Evolutionary conservation across 495 filamentous ascomycete species (phyloP).

Genomic region (Tuber microsphaerosporum): DNA sequence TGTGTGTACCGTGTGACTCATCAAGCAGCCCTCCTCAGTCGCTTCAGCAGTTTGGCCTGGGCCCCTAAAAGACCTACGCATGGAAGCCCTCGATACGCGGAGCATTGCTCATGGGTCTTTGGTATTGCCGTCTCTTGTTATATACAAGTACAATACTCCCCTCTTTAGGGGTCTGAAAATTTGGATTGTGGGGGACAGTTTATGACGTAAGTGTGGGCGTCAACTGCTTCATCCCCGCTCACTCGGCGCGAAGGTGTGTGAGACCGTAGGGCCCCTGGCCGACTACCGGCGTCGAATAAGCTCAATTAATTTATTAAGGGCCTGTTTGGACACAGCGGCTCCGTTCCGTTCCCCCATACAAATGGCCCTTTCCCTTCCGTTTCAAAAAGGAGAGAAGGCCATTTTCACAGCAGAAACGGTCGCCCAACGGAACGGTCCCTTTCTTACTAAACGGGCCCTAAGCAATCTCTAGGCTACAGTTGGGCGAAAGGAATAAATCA

Average conservation of each 20-base stretch:
- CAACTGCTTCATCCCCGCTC: slow-evolving; percentile 34
- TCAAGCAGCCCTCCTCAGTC: background rate
- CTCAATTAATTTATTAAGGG: background rate
- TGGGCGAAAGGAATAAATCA: background rate
- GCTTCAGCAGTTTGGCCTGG: background rate
- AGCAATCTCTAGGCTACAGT: background rate
- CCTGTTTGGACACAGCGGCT: no score
- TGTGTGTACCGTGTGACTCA: background rate
- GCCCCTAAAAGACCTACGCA: background rate
- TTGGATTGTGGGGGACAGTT: background rate
- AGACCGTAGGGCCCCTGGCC: background rate
- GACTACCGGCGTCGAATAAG: background rate
- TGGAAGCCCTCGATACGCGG: background rate
- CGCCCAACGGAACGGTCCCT: no score
- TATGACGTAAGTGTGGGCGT: slow-evolving; percentile 20
- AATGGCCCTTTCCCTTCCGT: no score
- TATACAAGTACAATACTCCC: no score
- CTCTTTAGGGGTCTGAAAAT: background rate
- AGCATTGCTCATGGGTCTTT: background rate
- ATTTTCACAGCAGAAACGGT: no score
- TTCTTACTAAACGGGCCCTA: no score
- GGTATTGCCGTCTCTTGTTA: background rate
- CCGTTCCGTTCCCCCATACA: no score
- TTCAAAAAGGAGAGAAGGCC: no score
- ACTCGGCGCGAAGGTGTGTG: slow-evolving; percentile 11